A percentile compares a stretch with the other conserved stretches of the same genome.
phyloP scores from a whole-genome alignment of 768 basidiomycete genomes.

The Mycena latifolia region DNA sequence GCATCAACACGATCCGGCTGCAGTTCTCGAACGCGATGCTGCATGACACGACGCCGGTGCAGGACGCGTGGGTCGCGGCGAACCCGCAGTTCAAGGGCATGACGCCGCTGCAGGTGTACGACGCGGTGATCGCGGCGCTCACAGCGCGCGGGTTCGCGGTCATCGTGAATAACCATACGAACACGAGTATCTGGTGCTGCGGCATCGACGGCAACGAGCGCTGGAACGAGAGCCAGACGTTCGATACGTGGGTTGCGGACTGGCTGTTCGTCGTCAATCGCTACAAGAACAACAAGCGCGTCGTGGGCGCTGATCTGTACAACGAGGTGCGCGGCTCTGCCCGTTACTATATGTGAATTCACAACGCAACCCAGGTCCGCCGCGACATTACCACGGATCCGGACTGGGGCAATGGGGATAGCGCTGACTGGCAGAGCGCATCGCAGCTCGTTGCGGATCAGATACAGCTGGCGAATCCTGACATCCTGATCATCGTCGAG shows the following conservation, averaged over 20 bases:
- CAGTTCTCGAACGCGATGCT: conserved; percentile 35
- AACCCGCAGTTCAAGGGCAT: conserved; percentile 35
- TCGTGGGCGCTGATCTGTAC: conserved; percentile 26
- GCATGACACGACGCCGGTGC: conserved; percentile 25
- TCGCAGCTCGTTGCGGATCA: conserved; percentile 28
- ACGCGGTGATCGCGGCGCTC: conserved; percentile 32
- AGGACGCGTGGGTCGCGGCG: conserved; percentile 31
- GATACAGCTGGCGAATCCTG: conserved; percentile 29
- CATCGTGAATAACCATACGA: conserved; percentile 34
- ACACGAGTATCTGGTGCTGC: conserved; percentile 30
- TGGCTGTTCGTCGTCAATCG: conserved; percentile 32
- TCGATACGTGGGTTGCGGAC: conserved; percentile 26
- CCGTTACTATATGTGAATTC: not conserved
- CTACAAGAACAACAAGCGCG: conserved; percentile 29
- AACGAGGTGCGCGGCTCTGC: conserved; percentile 26
- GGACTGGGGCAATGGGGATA: conserved; percentile 28
- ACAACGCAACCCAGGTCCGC: conserved; percentile 21
- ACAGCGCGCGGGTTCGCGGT: conserved; percentile 33
- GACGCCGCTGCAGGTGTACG: conserved; percentile 29
- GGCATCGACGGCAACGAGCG: conserved; percentile 35
- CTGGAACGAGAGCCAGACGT: conserved; percentile 30
- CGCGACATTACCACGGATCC: conserved; percentile 31
- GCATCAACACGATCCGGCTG: conserved; percentile 32
- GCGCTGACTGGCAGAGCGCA: conserved; percentile 32
- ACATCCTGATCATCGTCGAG: conserved; percentile 36